phyloP scores from a whole-genome alignment of 192 early-diverging fungal species.

The Tieghemiomyces parasiticus region DNA sequence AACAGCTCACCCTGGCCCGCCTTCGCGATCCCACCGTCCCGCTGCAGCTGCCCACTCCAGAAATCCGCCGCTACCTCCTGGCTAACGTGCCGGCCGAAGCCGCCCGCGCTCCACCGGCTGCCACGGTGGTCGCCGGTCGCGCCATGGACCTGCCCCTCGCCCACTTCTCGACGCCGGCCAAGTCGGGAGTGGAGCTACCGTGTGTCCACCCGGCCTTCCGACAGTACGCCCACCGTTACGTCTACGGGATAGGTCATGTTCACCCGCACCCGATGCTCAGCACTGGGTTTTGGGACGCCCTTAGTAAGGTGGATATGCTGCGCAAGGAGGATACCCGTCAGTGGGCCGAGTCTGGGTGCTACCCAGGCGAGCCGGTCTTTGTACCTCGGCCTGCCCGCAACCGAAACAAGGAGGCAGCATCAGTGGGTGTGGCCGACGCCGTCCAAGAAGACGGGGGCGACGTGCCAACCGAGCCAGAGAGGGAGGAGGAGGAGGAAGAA shows the following conservation, averaged over 20 bases:
- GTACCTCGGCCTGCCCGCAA: constrained; percentile 30
- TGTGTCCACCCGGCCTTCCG: constrained; percentile 31
- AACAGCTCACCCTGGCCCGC: constrained; percentile 36
- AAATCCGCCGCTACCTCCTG: constrained; percentile 46
- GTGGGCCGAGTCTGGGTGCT: constrained; percentile 46
- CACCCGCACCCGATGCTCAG: constrained; percentile 22
- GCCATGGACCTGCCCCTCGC: constrained; percentile 16
- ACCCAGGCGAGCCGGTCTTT: constrained; percentile 68
- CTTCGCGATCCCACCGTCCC: constrained; percentile 29
- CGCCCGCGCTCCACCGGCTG: constrained; percentile 26
- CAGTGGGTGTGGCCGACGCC: background rate
- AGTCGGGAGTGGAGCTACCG: constrained; percentile 31
- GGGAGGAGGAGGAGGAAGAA: no score
- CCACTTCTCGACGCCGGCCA: constrained; percentile 24
- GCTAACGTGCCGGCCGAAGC: constrained; percentile 42
- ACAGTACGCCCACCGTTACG: constrained; percentile 26
- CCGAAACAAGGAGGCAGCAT: background rate
- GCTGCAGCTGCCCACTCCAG: constrained; percentile 28
- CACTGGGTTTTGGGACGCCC: constrained; percentile 34
- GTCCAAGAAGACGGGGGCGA: constrained; percentile 32
- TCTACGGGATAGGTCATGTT: constrained; percentile 29
- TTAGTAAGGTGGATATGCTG: constrained; percentile 35
- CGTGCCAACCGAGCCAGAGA: no score
- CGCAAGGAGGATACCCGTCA: constrained; percentile 19
- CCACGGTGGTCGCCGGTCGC: constrained; percentile 20